phyloP scores from a whole-genome alignment of 495 filamentous ascomycete genomes.

The Penicillium lividum region DNA sequence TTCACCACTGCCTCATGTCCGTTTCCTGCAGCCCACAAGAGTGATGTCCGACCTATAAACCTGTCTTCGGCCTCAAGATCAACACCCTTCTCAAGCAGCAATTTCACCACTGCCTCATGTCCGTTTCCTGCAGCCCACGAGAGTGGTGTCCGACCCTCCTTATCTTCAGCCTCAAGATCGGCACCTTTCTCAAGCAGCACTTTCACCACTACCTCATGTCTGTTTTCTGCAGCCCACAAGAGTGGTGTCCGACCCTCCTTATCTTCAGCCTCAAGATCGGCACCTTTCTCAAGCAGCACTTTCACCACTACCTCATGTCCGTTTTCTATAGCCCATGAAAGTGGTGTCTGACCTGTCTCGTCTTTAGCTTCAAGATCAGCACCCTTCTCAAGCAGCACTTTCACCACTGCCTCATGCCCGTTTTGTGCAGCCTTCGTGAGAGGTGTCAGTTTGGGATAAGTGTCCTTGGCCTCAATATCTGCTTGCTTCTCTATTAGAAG shows the following conservation, averaged over 20 bases:
- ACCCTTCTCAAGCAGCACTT: neutral
- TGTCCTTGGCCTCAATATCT: neutral
- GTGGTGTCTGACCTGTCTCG: neutral
- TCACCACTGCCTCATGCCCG: neutral
- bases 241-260: neutral
- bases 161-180: neutral
- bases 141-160: neutral
- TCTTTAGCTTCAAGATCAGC: conserved; percentile 5
- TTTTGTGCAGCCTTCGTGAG: neutral
- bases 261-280: neutral
- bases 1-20: neutral
- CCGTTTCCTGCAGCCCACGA: neutral
- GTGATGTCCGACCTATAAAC: neutral
- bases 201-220: neutral
- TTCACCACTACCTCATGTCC: neutral
- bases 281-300: neutral
- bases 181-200: neutral
- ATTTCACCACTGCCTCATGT: neutral
- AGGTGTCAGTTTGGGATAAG: neutral
- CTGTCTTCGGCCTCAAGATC: neutral
- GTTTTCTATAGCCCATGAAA: neutral
- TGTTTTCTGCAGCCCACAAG: neutral
- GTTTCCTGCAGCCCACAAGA: neutral
- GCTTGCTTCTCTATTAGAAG: neutral
- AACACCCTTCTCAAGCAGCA: neutral